Evolutionary conservation across 1,139 yeast genomes (phyloP).

Genomic region (Geotrichum candidum): DNA sequence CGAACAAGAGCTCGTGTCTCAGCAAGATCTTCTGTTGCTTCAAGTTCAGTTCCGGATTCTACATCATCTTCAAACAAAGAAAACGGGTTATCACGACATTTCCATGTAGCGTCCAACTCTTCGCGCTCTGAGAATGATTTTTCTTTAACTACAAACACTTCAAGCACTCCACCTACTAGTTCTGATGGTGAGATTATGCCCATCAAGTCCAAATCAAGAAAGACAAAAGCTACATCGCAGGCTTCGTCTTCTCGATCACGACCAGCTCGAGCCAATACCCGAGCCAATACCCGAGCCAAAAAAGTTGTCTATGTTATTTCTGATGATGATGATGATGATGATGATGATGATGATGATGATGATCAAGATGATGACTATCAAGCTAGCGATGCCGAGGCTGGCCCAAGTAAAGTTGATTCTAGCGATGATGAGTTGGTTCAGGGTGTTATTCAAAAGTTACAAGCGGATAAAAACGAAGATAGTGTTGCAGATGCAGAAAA

Average conservation of each 20-base stretch:
- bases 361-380: not conserved
- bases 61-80: not conserved
- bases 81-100: not conserved
- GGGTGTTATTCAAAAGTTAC: not conserved
- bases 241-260: not conserved
- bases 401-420: not conserved
- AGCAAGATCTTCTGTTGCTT: not conserved
- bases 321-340: not conserved
- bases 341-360: not conserved
- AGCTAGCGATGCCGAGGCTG: not conserved
- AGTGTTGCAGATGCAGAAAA: not conserved
- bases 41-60: not conserved
- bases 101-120: not conserved
- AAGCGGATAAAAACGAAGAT: not conserved
- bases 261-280: not conserved
- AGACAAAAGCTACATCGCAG: not conserved
- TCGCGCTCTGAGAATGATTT: not conserved
- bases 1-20: not conserved
- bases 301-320: not conserved
- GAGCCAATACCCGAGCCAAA: not conserved
- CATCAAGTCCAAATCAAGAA: not conserved
- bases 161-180: slow-evolving; percentile 13
- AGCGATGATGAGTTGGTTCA: not conserved
- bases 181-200: slow-evolving; percentile 12
- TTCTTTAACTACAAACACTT: not conserved